Conservation (phyloP, 176 grass and related monocot species). For the Rhynchospora breviuscula region DNA sequence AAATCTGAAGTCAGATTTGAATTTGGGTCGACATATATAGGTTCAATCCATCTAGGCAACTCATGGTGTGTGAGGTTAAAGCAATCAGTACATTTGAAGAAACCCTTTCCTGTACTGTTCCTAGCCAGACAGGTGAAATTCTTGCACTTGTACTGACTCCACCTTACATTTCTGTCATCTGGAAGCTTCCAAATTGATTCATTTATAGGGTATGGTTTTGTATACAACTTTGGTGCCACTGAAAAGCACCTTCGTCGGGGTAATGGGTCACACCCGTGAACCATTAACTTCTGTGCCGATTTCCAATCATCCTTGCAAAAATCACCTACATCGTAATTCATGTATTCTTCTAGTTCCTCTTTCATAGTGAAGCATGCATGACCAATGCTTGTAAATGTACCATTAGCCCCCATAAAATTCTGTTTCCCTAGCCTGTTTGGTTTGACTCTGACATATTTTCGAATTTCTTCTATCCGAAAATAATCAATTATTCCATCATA, state of each 20-base stretch:
- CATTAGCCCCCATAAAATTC: conserved; percentile 46
- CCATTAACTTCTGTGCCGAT: conserved; percentile 35
- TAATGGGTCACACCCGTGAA: conserved; percentile 41
- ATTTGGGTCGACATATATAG: conserved; percentile 6
- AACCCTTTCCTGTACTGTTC: conserved; percentile 32
- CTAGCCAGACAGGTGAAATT: conserved; percentile 33
- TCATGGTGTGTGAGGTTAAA: conserved; percentile 41
- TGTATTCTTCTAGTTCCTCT: conserved; percentile 40
- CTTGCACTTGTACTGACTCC: conserved; percentile 44
- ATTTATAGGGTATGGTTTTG: conserved; percentile 12
- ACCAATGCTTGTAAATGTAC: conserved; percentile 40
- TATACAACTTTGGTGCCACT: conserved; percentile 29
- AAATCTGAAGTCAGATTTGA: conserved; percentile 30
- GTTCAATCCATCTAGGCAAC: conserved; percentile 27
- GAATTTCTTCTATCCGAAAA: conserved; percentile 46
- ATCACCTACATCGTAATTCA: conserved; percentile 42
- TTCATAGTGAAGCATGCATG: conserved; percentile 45
- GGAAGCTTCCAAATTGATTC: conserved; percentile 37
- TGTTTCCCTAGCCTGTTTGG: conserved; percentile 41
- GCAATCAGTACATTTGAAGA: conserved; percentile 45
- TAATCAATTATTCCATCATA: conserved; percentile 25
- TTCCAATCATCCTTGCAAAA: conserved; percentile 43
- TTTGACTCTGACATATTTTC: conserved; percentile 35
- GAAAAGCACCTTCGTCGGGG: conserved; percentile 39
- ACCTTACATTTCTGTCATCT: conserved; percentile 29